A percentile compares a stretch with the other conserved stretches of the same genome.
Conservation (phyloP, 345 rosid species). For the Salix brachista region DNA sequence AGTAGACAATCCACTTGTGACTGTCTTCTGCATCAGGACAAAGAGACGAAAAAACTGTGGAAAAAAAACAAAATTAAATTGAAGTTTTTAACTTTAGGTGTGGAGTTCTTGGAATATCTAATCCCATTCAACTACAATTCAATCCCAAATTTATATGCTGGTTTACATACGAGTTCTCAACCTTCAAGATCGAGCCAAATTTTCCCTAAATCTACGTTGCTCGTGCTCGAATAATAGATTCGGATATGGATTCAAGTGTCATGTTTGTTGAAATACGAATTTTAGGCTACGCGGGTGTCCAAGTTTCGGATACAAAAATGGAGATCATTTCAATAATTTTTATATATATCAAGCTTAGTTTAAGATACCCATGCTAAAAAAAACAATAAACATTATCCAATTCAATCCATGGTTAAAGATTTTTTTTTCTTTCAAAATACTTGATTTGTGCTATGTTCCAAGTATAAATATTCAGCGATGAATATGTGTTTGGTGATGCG, state of each 20-base stretch:
- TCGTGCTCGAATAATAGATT: background rate
- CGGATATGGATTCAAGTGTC: background rate
- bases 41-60: slow-evolving; percentile 15
- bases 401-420: too few species aligned
- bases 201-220: background rate
- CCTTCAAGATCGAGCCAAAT: background rate
- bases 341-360: too few species aligned
- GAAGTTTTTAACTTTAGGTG: slow-evolving; percentile 16
- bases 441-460: too few species aligned
- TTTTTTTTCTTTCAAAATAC: too few species aligned
- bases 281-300: background rate
- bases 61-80: slow-evolving; percentile 19
- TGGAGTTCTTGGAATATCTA: slow-evolving; percentile 14
- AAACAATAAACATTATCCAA: too few species aligned
- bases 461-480: too few species aligned
- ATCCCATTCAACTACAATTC: background rate
- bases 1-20: slow-evolving; percentile 24
- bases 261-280: background rate
- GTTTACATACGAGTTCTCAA: background rate
- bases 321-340: background rate
- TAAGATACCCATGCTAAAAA: too few species aligned
- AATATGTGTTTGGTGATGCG: too few species aligned
- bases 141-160: background rate
- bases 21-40: slow-evolving; percentile 28
- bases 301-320: background rate